Base-by-base conservation (phyloP, 768 basidiomycete species). In the Suillus ampliporus region DNA sequence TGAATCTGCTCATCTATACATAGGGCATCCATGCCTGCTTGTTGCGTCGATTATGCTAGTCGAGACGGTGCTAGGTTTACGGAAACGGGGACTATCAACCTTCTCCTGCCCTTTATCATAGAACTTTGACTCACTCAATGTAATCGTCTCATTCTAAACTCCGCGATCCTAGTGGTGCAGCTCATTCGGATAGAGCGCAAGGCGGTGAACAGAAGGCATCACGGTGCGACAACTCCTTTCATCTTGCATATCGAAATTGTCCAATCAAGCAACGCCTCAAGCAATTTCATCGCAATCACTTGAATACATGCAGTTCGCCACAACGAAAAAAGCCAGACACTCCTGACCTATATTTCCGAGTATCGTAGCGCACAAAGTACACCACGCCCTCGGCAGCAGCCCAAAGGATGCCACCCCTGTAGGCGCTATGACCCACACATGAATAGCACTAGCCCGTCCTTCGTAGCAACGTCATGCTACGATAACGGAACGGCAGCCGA, bases 401-500 rank as follows among this genome's bases (percentile, higher is more conserved):
- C 28, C 28, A 15, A 19, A 51, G 6, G 50, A 51, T 51, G 28
- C 48, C 48, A 51, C 50, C 50, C 50, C 50, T 51, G 50, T 51
- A 17, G 50, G 19, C 19, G 17, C 28, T 31, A 51, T 51, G 50
- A 51, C 50, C 50, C 28, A 51, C 50, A 5, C 28, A 51, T n/a
- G 50, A 51, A 51, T 51, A 51, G 28, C 50, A 51, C 19, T 17
- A 51, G 28, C 10, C 17, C 31, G 50, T 31, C 50, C 50, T 51
- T 17, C 50, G 28, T 28, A 51, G 50, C 50, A 51, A 51, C 19
- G 19, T 6, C 28, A 51, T 51, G 19, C 48, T 6, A 50, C 6
- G 50, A 51, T 51, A 51, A 51, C 50, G 50, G 28, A n/a, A 19
- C 50, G 50, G 50, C 50, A 51, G 28, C 50, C 50, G 50, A 51